Evolutionary conservation across 108 stramenopile genomes (phyloP).

Genomic region (Licmophora abbreviata): DNA sequence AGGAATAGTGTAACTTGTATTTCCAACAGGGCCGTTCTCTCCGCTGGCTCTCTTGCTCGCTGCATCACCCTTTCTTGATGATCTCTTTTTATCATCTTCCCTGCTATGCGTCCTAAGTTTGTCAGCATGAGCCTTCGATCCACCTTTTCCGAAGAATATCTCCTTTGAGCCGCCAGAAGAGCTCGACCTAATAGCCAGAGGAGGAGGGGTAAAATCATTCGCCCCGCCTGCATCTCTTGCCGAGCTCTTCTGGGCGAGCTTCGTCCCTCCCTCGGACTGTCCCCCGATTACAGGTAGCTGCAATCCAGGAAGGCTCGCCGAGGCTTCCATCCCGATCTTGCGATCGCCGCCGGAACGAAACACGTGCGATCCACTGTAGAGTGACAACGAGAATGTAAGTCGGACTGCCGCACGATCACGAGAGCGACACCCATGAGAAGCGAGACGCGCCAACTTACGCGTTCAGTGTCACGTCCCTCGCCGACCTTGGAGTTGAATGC

Average conservation of each 20-base stretch:
- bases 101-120: not conserved
- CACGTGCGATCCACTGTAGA: constrained; percentile 13
- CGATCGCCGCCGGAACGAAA: constrained; percentile 20
- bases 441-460: constrained; percentile 8
- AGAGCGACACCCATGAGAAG: no score
- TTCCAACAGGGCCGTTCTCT: not conserved
- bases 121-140: not conserved
- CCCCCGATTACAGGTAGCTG: constrained; percentile 45
- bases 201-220: constrained; percentile 11
- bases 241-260: constrained; percentile 4
- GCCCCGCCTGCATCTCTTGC: not conserved
- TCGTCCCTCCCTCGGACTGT: constrained; percentile 3
- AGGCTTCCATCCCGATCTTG: not conserved
- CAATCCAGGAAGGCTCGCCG: constrained; percentile 14
- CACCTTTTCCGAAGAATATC: not conserved
- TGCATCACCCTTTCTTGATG: not conserved
- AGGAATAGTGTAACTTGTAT: constrained; percentile 3
- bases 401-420: not conserved
- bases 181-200: constrained; percentile 16
- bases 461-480: constrained; percentile 3
- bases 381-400: constrained; percentile 2
- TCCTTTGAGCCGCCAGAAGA: constrained; percentile 10
- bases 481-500: constrained; percentile 33
- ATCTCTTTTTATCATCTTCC: not conserved
- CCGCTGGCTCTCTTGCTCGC: not conserved